phyloP scores from a whole-genome alignment of 2,329 filamentous ascomycete species.

The Xylariaceae sp. region DNA sequence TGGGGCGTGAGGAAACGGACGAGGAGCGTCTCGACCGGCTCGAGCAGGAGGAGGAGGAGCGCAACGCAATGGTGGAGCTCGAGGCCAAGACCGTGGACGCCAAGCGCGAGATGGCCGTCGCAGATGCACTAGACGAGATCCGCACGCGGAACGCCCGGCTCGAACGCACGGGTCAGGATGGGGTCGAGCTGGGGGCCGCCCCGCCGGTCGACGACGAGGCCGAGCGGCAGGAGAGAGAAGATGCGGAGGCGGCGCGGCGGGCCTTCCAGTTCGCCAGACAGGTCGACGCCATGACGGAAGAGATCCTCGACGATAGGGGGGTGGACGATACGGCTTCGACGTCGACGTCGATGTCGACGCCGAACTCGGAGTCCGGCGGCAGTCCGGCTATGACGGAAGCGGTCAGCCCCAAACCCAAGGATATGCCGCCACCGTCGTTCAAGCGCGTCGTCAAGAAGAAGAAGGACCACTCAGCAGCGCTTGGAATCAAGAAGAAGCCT shows the following conservation, averaged over 20 bases:
- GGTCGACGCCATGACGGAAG: constrained; percentile 55
- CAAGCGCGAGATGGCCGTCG: constrained; percentile 93
- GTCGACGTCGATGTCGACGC: constrained; percentile 3
- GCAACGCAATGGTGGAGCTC: constrained; percentile 91
- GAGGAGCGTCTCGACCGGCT: constrained; percentile 84
- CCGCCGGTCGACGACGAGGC: constrained; percentile 61
- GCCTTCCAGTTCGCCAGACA: constrained; percentile 72
- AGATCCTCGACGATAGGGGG: constrained; percentile 40
- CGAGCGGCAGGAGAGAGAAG: constrained; percentile 73
- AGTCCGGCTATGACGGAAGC: constrained; percentile 35
- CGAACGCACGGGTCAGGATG: constrained; percentile 73
- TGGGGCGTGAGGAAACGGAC: constrained; percentile 71
- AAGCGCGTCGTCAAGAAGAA: constrained; percentile 82
- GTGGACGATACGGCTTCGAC: background rate
- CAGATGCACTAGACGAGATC: constrained; percentile 94
- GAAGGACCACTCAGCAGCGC: constrained; percentile 72
- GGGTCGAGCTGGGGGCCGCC: constrained; percentile 59
- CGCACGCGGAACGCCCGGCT: constrained; percentile 86
- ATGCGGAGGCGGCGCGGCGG: constrained; percentile 75
- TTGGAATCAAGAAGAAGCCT: constrained; percentile 88
- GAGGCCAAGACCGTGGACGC: constrained; percentile 93
- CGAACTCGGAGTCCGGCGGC: constrained; percentile 23
- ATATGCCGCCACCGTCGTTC: constrained; percentile 66
- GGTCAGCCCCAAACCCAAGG: constrained; percentile 19
- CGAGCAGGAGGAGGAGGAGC: constrained; percentile 73